phyloP scores from a whole-genome alignment of 306 rosid species.

The Gleditsia sinensis region DNA sequence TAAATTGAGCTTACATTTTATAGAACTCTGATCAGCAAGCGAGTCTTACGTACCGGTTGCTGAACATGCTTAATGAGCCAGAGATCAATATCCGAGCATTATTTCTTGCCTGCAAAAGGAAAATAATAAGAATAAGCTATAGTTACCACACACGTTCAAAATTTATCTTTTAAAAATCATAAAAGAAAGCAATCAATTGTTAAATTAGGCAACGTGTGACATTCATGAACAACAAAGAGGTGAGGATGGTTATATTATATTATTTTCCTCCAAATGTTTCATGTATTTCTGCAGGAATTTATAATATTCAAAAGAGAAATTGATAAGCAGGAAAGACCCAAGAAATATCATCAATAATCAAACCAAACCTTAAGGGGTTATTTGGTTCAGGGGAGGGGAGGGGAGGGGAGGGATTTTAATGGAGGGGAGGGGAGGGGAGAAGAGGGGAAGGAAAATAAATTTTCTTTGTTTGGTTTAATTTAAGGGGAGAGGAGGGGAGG shows the following conservation, averaged over 20 bases:
- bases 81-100: conserved; percentile 92
- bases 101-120: conserved; percentile 81
- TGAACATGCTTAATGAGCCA: conserved; percentile 85
- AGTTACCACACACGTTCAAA: neutral
- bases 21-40: conserved; percentile 20
- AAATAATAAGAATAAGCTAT: neutral
- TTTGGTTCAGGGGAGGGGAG: too few species aligned
- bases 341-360: neutral
- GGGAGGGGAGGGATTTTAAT: too few species aligned
- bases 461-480: too few species aligned
- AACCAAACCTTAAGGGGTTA: neutral
- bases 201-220: neutral
- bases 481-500: too few species aligned
- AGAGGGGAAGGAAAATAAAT: too few species aligned
- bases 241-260: neutral
- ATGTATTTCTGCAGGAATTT: neutral
- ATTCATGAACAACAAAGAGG: conserved; percentile 6
- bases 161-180: conserved; percentile 16
- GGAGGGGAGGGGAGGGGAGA: too few species aligned
- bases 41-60: conserved; percentile 65
- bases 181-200: conserved; percentile 20
- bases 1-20: conserved; percentile 12
- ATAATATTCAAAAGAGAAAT: conserved; percentile 1
- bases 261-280: neutral
- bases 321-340: neutral